Evolutionary conservation across 345 rosid species (phyloP), one percentile per base, ranked within the genome.

Genomic region (Sonneratia caseolaris): DNA sequence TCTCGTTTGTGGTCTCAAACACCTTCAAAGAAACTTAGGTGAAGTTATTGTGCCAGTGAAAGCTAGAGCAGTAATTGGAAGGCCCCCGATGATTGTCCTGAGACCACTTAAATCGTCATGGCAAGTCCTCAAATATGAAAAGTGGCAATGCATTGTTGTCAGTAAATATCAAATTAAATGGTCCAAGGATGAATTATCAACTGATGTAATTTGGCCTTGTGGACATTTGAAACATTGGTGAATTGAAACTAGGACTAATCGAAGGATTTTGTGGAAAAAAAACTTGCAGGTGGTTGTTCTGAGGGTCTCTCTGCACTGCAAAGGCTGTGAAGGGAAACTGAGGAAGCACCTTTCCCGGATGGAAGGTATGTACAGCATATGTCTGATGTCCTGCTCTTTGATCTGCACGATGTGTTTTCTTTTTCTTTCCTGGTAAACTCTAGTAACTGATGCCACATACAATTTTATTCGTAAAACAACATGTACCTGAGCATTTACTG

Each of bases 271-370:
- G 43, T 40, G 24, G 18, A 3, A 22, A 55, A 22, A 55, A n/a
- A 22, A n/a, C 35, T 10, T 56, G 67, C 79, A 84, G 87, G 83
- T 81, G 64, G 87, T 84, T 64, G 87, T 81, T 15, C 70, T 84
- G 82, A 81, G 83, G 77, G 87, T 84, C 73, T 84, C 87, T 3
- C 77, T 84, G 14, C 87, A 84, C 79, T 84, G 87, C 80, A 84
- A 64, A 75, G 85, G 87, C 42, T 84, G 87, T 67, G 87, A 75
- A 70, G 87, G 83, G 37, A 81, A 84, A 76, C 79, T 84, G 48
- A 84, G 83, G 70, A 84, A 84, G 61, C 87, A 84, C 73, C 64
- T 84, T 7, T 84, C 87, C n/a, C 81, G 77, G 80, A 84, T 84
- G 87, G 79, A 81, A 84, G 87, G 87, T 84, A 74, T 14, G 56